Base-by-base conservation (phyloP, 805 yeast genomes). In the Hanseniaspora hatyaiensis region DNA sequence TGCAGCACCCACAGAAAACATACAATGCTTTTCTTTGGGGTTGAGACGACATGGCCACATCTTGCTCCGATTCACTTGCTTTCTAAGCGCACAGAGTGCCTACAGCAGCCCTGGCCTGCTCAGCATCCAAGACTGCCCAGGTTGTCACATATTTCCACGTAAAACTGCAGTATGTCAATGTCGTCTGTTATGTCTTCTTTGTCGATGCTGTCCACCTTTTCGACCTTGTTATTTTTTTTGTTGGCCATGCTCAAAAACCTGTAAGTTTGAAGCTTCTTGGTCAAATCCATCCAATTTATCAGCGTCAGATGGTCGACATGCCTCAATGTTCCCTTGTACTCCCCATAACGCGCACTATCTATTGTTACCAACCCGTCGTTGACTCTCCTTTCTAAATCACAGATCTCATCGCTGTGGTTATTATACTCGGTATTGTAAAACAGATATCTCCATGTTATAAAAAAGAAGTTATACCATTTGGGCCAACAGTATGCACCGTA, bases 361-460 rank as follows among this genome's bases (percentile, higher is more conserved):
- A 85, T 80, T 52, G 89, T 80, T 2, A 87, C 94, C 66, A 88
- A 63, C 0, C 96, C 96, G 64, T 87, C 96, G 59, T 85, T 87
- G 15, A 74, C 78, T 4, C 80, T 77, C 12, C 65, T 65, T 34
- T 38, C 36, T 12, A 48, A 9, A 12, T n/a, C n/a, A n/a, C n/a
- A n/a, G n/a, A n/a, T n/a, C n/a, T n/a, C n/a, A n/a, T 20, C 19
- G 3, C n/a, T 12, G 24, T 53, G 48, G 5, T 58, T 40, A 40
- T 69, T 71, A 3, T 50, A 57, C 12, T 37, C 32, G 8, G 23
- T 16, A 19, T 26, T 9, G 20, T 4, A 37, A 47, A 71, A 61
- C n/a, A 86, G 72, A 2, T 82, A 67, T 20, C 66, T 65, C 82
- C 89, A 82, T 1, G 92, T 69, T 8, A 72, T 61, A 41, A 70